These are phyloP conservation scores for Sporothrix schenckii DNA, from an alignment of 2,329 filamentous ascomycete genomes.

Conservation along the genomic window DNA sequence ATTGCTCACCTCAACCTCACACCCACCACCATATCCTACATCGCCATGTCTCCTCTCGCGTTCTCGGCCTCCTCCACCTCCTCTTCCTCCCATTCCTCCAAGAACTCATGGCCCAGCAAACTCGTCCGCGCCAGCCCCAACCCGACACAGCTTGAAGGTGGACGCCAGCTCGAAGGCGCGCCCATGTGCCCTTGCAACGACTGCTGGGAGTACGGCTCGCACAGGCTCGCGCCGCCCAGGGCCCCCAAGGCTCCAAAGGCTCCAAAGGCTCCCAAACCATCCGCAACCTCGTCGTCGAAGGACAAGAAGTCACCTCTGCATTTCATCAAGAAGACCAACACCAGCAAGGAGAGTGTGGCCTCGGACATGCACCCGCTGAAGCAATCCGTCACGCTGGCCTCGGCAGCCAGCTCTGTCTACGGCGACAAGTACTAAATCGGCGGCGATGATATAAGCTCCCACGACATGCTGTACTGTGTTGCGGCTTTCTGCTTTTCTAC, in stretches of 20 bases:
- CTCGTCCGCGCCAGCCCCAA: slow-evolving; percentile 31
- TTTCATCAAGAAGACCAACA: slow-evolving; percentile 28
- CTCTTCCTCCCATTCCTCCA: slow-evolving; percentile 22
- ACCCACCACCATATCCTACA: background rate
- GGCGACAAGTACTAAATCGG: slow-evolving; percentile 5
- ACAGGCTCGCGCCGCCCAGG: slow-evolving; percentile 25
- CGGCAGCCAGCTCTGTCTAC: slow-evolving; percentile 17
- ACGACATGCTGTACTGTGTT: background rate
- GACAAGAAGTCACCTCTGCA: slow-evolving; percentile 26
- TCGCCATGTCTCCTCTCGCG: background rate
- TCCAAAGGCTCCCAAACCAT: slow-evolving; percentile 10
- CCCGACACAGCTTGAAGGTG: slow-evolving; percentile 29
- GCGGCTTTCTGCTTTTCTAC: background rate
- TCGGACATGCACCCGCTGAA: slow-evolving; percentile 30
- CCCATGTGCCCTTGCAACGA: slow-evolving; percentile 35
- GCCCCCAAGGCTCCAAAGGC: slow-evolving; percentile 25
- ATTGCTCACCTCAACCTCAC: background rate
- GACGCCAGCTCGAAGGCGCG: slow-evolving; percentile 29
- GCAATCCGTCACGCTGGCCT: slow-evolving; percentile 3
- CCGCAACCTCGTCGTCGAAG: background rate
- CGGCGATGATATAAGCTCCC: background rate
- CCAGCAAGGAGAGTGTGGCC: slow-evolving; percentile 31
- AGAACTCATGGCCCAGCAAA: slow-evolving; percentile 26
- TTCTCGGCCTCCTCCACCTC: slow-evolving; percentile 17
- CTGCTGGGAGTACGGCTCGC: slow-evolving; percentile 34